Base-by-base conservation (phyloP, 2,329 filamentous ascomycete genomes). In the Pyrenochaeta sp. region DNA sequence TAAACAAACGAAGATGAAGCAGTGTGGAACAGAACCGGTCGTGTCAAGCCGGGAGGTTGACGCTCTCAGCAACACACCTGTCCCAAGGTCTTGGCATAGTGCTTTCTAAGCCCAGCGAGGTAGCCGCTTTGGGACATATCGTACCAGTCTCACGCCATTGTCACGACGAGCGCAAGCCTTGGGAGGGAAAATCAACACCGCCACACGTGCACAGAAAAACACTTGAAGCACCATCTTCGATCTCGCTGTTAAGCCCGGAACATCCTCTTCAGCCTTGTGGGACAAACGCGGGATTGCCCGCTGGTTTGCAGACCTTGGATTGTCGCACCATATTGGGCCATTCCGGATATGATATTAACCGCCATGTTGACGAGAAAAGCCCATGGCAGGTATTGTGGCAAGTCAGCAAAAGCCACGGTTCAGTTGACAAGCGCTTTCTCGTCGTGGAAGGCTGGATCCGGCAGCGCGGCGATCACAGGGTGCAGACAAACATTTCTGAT, bases 101-200 rank as follows among this genome's bases (percentile, higher is more conserved):
- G 29, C 45, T 41, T 44, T 32, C 33, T 48, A 35, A 39, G 50
- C 48, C 31, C 27, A 23, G 21, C 17, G 21, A 32, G 23, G 4
- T 52, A 45, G 18, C 50, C 42, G 32, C 14, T 45, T 53, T 48
- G 40, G 54, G 49, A 45, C 27, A 31, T 42, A 33, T 60, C 53
- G 44, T 29, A 48, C 52, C 46, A 60, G 36, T 35, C 31, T 67
- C 59, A 63, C 59, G 63, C 60, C 57, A 67, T 42, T 45, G 39
- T 59, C 52, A 56, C 50, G 49, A 49, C 46, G 10, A 21, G 35
- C 30, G 40, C 40, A 9, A 11, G n/a, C n/a, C 27, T 29, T 31
- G 41, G 17, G n/a, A n/a, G n/a, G 35, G 40, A 54, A 54, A 55
- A 49, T 35, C 40, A 45, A 32, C 55, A 44, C 40, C 20, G 36